Base-by-base conservation (phyloP, 2,329 filamentous ascomycete species). In the Trichoderma guizhouense region DNA sequence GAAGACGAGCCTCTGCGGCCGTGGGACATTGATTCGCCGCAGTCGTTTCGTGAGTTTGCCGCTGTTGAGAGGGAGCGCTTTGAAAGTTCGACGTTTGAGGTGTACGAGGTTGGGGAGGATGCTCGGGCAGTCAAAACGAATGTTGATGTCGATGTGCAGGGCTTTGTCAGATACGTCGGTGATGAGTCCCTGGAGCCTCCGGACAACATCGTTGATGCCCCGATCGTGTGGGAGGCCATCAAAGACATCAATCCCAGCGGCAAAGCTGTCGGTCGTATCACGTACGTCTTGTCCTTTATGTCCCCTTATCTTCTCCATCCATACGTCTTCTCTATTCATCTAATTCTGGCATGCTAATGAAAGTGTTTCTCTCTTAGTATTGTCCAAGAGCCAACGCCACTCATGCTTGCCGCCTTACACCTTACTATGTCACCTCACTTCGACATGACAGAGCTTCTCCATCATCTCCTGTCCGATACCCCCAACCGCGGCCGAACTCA, bases 401-500 rank as follows among this genome's bases (percentile, higher is more conserved):
- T 90, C 7, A 84, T 89, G 43, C 87, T 91, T 66, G 88, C 86
- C 2, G 87, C 87, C 0, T 80, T 90, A 2, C 89, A 91, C 76
- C 79, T 89, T 70, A 88, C 88, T 3, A 85, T 90, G 82, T 82
- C 84, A 32, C 77, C 84, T 14, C 81, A 86, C 71, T 91, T 91
- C 74, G 88, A 91, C 76, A 88, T 91, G 86, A 85, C 89, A 62
- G 88, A 90, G 73, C 81, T 91, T 1, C 87, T 88, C 71, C 78
- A 80, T 18, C 83, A 88, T 73, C 81, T 91, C 18, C 83, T 89
- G 6, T 83, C 85, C 14, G 84, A 86, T n/a, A 78, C 76, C 8
- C 78, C 77, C 32, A 82, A 85, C 78, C 79, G 81, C 36, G 79
- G 85, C 73, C 84, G 81, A 73, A 85, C 82, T 1, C 80, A 79